Base-by-base conservation (phyloP, 2,329 filamentous ascomycete species). In the Biscogniauxia mediterranea region DNA sequence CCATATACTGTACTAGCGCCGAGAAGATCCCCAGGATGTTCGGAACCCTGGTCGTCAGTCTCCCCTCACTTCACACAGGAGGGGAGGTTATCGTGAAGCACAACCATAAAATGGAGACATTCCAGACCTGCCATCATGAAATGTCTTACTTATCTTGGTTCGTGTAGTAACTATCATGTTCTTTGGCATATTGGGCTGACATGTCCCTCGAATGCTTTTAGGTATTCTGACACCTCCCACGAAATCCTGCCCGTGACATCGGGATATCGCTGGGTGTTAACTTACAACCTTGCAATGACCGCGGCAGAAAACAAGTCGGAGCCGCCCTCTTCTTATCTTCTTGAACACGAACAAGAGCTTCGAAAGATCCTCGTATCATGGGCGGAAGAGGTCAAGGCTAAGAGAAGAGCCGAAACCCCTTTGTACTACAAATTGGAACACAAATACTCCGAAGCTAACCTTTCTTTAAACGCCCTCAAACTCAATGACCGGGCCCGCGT, bases 141-240 rank as follows among this genome's bases (percentile, higher is more conserved):
- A 62, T 71, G 57, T 71, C 71, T 0, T 67, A 65, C 25, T 63
- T 68, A 6, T 72, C 61, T 32, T 79, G 64, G 64, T 66, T 42
- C 21, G 61, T 58, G 1, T 11, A 52, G 17, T n/a, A 49, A 6
- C 23, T 13, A 7, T 6, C 38, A 49, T 5, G 13, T 13, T 17
- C 6, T 11, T 20, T 50, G 19, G 6, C 21, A 46, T 20, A 42
- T 42, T 20, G 15, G 13, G 20, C 32, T 46, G n/a, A 26, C 55
- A 19, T 23, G 38, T 38, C 59, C 59, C 57, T 46, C 38, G 58
- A n/a, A 25, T 53, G 3, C 3, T 11, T 25, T 4, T 56, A 68
- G 77, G 84, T 85, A 83, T 67, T 79, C 81, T 0, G 81, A 85
- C 59, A 81, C 85, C 0, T 74, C 73, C 1, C 81, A 85, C 64